Evolutionary conservation across 441 rosid species (phyloP).

Genomic region (Metrosideros polymorpha): DNA sequence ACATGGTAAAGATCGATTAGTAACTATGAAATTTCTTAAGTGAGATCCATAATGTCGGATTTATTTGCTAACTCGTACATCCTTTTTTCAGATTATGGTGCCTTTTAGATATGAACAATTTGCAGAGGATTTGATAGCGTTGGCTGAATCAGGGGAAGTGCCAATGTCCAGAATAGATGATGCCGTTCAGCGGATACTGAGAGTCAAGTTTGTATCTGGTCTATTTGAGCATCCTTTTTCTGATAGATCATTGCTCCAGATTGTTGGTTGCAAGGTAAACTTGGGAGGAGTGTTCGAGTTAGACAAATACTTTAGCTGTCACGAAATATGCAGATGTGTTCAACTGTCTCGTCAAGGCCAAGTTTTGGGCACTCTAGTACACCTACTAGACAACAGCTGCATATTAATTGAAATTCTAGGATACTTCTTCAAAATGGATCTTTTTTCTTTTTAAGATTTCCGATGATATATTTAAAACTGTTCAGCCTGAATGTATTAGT

Average conservation of each 20-base stretch:
- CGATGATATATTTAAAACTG: background rate
- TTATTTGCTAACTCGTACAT: background rate
- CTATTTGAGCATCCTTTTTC: conserved; percentile 72
- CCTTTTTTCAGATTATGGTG: conserved; percentile 60
- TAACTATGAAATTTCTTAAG: background rate
- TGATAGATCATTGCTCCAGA: conserved; percentile 52
- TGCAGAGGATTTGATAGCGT: conserved; percentile 35
- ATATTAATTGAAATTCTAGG: background rate
- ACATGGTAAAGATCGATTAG: conserved; percentile 45
- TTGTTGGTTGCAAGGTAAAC: conserved; percentile 76
- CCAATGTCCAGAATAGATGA: conserved; percentile 61
- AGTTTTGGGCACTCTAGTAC: background rate
- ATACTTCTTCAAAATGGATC: background rate
- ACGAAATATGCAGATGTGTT: background rate
- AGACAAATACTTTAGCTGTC: background rate
- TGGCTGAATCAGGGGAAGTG: conserved; percentile 67
- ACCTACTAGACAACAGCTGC: background rate
- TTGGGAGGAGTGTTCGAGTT: background rate
- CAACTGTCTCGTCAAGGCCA: background rate
- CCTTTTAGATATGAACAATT: conserved; percentile 44
- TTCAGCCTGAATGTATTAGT: background rate
- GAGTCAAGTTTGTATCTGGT: conserved; percentile 80
- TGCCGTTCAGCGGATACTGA: conserved; percentile 79
- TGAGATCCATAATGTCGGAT: conserved; percentile 2
- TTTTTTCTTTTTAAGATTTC: background rate